Evolutionary conservation across 1,284 basidiomycete species (phyloP).

Genomic region (Heimioporus retisporus): DNA sequence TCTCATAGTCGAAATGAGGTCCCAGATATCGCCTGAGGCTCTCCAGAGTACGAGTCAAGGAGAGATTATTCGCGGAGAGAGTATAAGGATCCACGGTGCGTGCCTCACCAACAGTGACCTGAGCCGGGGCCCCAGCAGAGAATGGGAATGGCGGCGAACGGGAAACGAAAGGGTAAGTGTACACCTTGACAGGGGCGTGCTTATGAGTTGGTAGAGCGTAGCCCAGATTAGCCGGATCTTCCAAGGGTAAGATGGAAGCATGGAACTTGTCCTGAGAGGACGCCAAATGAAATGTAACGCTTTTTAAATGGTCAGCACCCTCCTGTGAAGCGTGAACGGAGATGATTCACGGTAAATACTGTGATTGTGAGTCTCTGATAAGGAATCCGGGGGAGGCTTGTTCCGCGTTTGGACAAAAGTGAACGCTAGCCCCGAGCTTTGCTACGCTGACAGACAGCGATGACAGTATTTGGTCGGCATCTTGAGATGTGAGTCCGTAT

Average conservation of each 20-base stretch:
- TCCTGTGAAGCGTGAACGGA: background rate
- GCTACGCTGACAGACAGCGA: constrained; percentile 26
- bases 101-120: constrained; percentile 34
- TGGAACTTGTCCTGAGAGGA: constrained; percentile 51
- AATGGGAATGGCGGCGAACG: constrained; percentile 53
- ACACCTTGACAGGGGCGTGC: constrained; percentile 44
- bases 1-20: constrained; percentile 55
- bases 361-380: constrained; percentile 35
- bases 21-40: constrained; percentile 51
- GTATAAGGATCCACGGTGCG: constrained; percentile 44
- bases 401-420: constrained; percentile 49
- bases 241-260: constrained; percentile 42
- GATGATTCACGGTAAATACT: constrained; percentile 43
- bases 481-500: constrained; percentile 46
- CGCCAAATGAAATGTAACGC: constrained; percentile 51
- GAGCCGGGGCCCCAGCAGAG: constrained; percentile 46
- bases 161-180: constrained; percentile 51
- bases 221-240: constrained; percentile 37
- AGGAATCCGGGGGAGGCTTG: constrained; percentile 41
- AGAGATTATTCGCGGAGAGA: constrained; percentile 54
- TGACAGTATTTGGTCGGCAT: constrained; percentile 31
- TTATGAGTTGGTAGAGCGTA: constrained; percentile 40
- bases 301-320: constrained; percentile 25
- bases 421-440: constrained; percentile 47
- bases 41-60: constrained; percentile 54